Conservation (phyloP, 2,329 filamentous ascomycete species). For the Xylaria sp. region DNA sequence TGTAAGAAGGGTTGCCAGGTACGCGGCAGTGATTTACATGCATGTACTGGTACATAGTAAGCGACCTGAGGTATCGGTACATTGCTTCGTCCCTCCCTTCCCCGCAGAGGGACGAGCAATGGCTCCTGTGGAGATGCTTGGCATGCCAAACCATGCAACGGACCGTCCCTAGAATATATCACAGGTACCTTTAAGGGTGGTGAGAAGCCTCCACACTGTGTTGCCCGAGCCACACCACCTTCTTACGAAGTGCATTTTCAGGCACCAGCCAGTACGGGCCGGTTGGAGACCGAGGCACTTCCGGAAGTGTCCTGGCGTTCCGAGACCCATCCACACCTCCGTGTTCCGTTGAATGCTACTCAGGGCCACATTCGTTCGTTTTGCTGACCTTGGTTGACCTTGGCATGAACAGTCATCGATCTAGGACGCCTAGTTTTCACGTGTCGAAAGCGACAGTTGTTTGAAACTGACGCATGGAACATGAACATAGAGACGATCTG, state of each 20-base stretch:
- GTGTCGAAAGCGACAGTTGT: not conserved
- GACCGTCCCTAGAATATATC: not conserved
- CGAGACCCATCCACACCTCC: constrained; percentile 1
- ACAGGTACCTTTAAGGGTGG: not conserved
- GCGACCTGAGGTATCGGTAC: not conserved
- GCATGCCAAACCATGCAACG: not conserved
- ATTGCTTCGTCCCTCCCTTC: not conserved
- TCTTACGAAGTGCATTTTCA: not conserved
- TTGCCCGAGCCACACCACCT: not conserved
- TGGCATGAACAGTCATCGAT: not conserved
- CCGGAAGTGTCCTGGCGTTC: constrained; percentile 1
- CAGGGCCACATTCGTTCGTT: not conserved
- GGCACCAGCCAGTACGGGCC: not conserved
- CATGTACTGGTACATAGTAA: not conserved
- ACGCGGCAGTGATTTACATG: not conserved
- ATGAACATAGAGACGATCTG: not conserved
- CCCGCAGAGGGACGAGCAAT: not conserved
- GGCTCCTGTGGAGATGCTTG: not conserved
- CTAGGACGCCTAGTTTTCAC: not conserved
- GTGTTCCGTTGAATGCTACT: not conserved
- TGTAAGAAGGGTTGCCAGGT: not conserved
- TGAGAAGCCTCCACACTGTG: not conserved
- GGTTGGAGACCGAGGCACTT: too few relatives aligned
- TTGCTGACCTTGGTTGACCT: not conserved
- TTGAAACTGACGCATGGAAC: not conserved